Evolutionary conservation across 2,329 filamentous ascomycete species (phyloP).

Genomic region (Fonsecaea multimorphosa): DNA sequence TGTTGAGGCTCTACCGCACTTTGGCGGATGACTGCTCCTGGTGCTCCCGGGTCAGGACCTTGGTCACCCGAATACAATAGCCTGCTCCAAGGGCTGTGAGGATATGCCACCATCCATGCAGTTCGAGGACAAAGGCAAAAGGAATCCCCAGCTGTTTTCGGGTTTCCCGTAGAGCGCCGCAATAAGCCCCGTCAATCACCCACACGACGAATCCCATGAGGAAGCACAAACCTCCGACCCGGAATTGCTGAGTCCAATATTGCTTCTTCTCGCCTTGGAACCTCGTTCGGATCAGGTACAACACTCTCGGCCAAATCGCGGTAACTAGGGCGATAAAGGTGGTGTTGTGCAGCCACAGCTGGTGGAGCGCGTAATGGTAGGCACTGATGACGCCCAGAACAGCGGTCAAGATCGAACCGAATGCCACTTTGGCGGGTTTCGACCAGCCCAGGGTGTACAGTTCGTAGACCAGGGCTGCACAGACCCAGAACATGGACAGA

Average conservation of each 20-base stretch:
- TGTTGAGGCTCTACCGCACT: not conserved
- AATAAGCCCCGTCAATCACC: conserved; percentile 41
- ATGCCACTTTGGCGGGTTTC: conserved; percentile 15
- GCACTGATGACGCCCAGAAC: conserved; percentile 34
- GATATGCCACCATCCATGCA: conserved; percentile 44
- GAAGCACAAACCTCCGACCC: conserved; percentile 32
- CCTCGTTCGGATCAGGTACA: conserved; percentile 29
- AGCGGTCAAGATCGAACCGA: conserved; percentile 25
- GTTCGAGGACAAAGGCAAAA: conserved; percentile 41
- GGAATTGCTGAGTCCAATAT: conserved; percentile 30
- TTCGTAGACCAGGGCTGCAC: conserved; percentile 35
- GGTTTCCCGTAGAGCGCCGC: conserved; percentile 33
- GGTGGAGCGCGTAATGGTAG: conserved; percentile 28
- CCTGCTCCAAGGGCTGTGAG: conserved; percentile 37
- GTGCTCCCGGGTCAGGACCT: conserved; percentile 26
- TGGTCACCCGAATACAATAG: conserved; percentile 36
- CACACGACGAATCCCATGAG: conserved; percentile 37
- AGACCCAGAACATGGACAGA: conserved; percentile 38
- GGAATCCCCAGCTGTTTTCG: conserved; percentile 39
- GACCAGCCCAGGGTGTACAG: conserved; percentile 32
- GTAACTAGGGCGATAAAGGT: conserved; percentile 32
- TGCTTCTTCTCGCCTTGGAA: conserved; percentile 24
- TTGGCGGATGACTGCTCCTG: conserved; percentile 7
- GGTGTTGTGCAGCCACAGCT: conserved; percentile 33
- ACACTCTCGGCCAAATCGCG: conserved; percentile 32